A percentile compares a stretch with the other conserved stretches of the same genome.
Conservation (phyloP, 176 grass and related monocot species). For the Chloris gayana region DNA sequence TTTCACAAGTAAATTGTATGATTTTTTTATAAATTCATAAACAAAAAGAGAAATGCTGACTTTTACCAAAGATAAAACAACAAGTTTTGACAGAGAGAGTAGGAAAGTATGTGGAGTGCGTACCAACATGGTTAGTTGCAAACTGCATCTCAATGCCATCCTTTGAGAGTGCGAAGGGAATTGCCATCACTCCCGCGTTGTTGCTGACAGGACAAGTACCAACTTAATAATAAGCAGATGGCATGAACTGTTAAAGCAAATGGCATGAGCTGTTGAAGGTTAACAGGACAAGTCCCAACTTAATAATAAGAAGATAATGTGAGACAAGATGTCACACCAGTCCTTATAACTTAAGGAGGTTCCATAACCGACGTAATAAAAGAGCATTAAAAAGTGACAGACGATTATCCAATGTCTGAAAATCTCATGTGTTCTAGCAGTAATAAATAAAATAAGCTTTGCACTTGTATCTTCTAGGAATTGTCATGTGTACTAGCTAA, state of each 20-base stretch:
- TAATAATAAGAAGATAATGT: neutral
- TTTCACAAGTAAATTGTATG: too few relatives aligned
- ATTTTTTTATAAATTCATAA: too few relatives aligned
- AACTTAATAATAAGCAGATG: neutral
- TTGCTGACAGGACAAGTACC: slow-evolving; percentile 57
- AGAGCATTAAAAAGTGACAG: neutral
- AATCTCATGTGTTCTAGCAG: neutral
- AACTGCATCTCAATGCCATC: slow-evolving; percentile 97
- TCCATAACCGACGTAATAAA: neutral
- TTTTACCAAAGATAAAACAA: too few relatives aligned
- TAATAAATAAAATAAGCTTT: neutral
- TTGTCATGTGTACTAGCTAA: neutral
- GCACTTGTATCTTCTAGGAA: neutral
- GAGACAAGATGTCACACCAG: neutral
- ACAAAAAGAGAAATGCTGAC: too few relatives aligned
- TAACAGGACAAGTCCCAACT: neutral
- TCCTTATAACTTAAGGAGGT: neutral
- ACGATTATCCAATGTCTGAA: neutral
- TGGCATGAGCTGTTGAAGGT: slow-evolving; percentile 4
- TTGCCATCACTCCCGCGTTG: slow-evolving; percentile 93
- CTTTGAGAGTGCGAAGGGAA: slow-evolving; percentile 79
- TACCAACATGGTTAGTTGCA: slow-evolving; percentile 96
- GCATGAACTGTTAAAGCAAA: neutral
- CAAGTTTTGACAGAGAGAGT: neutral
- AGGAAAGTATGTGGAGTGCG: slow-evolving; percentile 4